Evolutionary conservation across 2,329 filamentous ascomycete species (phyloP).

Genomic region (Thyridium curvatum): DNA sequence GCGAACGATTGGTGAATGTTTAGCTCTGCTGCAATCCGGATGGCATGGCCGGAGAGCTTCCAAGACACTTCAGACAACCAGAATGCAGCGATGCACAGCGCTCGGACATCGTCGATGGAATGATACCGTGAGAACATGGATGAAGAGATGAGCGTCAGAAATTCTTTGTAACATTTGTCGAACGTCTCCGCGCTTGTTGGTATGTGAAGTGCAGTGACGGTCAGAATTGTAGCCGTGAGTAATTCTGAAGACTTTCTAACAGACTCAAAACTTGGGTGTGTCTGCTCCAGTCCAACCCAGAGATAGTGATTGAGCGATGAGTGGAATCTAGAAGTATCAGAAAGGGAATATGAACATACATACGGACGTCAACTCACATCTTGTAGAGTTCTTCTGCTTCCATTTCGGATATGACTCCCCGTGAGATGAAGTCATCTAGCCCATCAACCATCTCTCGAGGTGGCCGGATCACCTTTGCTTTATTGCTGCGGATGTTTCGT

Average conservation of each 20-base stretch:
- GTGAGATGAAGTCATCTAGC: constrained; percentile 39
- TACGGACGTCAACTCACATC: constrained; percentile 18
- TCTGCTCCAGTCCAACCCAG: constrained; percentile 44
- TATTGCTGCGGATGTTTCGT: constrained; percentile 19
- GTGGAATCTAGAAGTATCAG: constrained; percentile 24
- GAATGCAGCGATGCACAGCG: constrained; percentile 55
- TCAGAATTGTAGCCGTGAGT: constrained; percentile 49
- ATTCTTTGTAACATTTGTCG: constrained; percentile 49
- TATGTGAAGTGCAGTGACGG: constrained; percentile 54
- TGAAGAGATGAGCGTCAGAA: constrained; percentile 47
- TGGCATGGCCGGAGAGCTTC: constrained; percentile 53
- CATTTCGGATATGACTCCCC: constrained; percentile 34
- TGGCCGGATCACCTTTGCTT: constrained; percentile 6
- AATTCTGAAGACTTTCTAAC: constrained; percentile 50
- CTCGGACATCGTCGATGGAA: constrained; percentile 51
- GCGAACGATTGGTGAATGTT: constrained; percentile 48
- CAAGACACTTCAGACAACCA: constrained; percentile 57
- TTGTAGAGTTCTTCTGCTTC: constrained; percentile 44
- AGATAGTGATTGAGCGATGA: constrained; percentile 42
- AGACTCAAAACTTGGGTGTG: constrained; percentile 39
- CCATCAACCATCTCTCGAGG: constrained; percentile 1
- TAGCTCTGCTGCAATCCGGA: constrained; percentile 50
- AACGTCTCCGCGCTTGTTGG: constrained; percentile 45
- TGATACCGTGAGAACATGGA: constrained; percentile 54
- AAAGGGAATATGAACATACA: no score